Base-by-base conservation (phyloP, 2,329 filamentous ascomycete species). In the Xylariales sp. region DNA sequence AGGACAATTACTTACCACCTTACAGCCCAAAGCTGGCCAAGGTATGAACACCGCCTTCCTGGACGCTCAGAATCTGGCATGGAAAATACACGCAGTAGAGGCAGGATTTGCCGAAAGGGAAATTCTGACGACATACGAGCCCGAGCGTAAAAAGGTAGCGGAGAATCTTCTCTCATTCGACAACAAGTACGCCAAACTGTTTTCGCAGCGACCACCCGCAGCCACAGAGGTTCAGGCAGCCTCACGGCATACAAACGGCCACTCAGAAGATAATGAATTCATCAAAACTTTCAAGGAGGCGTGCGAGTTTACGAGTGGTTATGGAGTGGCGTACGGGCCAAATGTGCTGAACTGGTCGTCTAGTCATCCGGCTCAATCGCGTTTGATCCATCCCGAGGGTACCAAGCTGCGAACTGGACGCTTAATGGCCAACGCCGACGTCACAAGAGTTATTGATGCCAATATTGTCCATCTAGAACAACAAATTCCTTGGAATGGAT, bases 61-160 rank as follows among this genome's bases (percentile, higher is more conserved):
- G 59, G 91, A 95, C 73, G 93, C 93, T 0, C 88, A 93, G 68
- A 98, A 97, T 79, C 84, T 98, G 48, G 94, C 94, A 7, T 98
- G 94, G 94, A 98, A 98, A 83, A 92, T 97, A 59, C 94, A 97
- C 77, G 90, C 92, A 43, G 95, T 97, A 9, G 94, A 97, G 78
- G 85, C 86, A 32, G 93, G 93, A 12, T 93, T 97, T 72, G 93
- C 93, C 0, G 82, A 89, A 36, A 90, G 92, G 68, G 87, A 88
- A 3, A 85, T 96, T 18, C 86, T 98, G 58, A 87, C 90, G 69
- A 96, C 94, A 0, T 98, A 97, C 78, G 93, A 97, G 81, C 85
- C 86, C 2, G 94, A 97, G 81, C 90, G 94, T 65, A 94, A 93
- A 78, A 85, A 91, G 64, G 91, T 97, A 49, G 95, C 95, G 5